phyloP scores from a whole-genome alignment of 2,329 filamentous ascomycete genomes.

The Neofusicoccum cordaticola region DNA sequence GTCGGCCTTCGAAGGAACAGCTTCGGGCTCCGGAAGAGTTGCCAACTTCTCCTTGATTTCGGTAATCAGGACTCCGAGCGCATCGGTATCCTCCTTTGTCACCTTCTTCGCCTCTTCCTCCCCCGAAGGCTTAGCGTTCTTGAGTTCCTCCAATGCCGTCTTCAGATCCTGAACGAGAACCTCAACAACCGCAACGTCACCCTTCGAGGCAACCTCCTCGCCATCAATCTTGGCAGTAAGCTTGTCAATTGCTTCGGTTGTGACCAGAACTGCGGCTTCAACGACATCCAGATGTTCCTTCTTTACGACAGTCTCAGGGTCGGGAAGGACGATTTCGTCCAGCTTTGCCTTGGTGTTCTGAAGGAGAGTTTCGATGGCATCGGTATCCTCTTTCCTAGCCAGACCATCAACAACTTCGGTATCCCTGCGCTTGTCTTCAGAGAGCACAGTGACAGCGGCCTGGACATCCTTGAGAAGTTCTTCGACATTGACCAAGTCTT shows the following conservation, averaged over 20 bases:
- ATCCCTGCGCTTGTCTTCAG: slow-evolving; percentile 21
- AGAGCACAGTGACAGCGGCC: slow-evolving; percentile 53
- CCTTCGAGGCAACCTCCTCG: slow-evolving; percentile 66
- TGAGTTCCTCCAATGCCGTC: slow-evolving; percentile 67
- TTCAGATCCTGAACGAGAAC: slow-evolving; percentile 76
- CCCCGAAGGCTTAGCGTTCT: slow-evolving; percentile 47
- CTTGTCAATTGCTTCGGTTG: slow-evolving; percentile 68
- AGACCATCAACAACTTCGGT: slow-evolving; percentile 45
- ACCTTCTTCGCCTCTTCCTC: slow-evolving; percentile 56
- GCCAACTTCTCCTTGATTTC: slow-evolving; percentile 80
- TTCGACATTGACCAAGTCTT: slow-evolving; percentile 50
- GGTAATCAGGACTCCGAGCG: slow-evolving; percentile 75
- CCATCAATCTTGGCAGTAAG: slow-evolving; percentile 64
- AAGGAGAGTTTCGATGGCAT: slow-evolving; percentile 86
- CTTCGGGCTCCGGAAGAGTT: slow-evolving; percentile 66
- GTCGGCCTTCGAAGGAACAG: slow-evolving; percentile 73
- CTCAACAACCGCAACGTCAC: slow-evolving; percentile 75
- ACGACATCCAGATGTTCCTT: slow-evolving; percentile 59
- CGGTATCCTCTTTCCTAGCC: slow-evolving; percentile 77
- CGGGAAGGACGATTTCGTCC: slow-evolving; percentile 68
- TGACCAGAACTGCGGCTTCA: slow-evolving; percentile 69
- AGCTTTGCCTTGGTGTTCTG: slow-evolving; percentile 85
- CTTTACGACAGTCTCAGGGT: slow-evolving; percentile 67
- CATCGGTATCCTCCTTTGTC: slow-evolving; percentile 76
- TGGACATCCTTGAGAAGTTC: slow-evolving; percentile 56